Evolutionary conservation across 176 grass and related monocot genomes (phyloP), one percentile per base, ranked within the genome.

Genomic region (Typha latifolia): DNA sequence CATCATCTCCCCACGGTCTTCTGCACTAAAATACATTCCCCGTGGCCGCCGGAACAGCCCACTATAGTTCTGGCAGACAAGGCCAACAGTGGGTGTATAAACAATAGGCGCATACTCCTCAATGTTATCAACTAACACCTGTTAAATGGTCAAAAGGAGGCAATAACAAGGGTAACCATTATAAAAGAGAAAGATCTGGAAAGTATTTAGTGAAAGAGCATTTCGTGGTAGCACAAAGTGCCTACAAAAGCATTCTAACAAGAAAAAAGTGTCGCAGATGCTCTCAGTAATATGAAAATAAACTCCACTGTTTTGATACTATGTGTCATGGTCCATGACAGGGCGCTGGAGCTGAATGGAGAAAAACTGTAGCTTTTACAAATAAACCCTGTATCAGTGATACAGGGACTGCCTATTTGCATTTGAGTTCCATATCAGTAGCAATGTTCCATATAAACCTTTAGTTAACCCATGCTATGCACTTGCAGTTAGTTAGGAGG

Each of bases 1-100:
- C 94, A 97, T 97, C 94, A 97, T 97, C 69, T 90, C 89, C 22
- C 86, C 94, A 69, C 79, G 85, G 79, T 97, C 86, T 75, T 77
- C 83, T 68, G 89, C 83, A 78, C 83, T 90, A 81, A 97, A 97
- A 67, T 92, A 97, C 94, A 97, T 97, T 66, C 89, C 94, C 23
- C 94, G 70, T 66, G 94, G 94, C 47, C 94, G 77, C 76, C 89
- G 80, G 72, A 80, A 97, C 68, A 97, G 70, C 29, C 94, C 94
- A 89, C 94, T 90, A 76, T 97, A 97, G 71, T 97, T 97, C 87
- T 97, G 94, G 66, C 94, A 97, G 75, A 93, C 94, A 47, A 84
- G 83, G 27, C 94, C 94, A 76, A 97, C 89, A 27, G 85, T 97
- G 23, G 89, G 89, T 74, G 94, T 97, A 67, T 97, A 97, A 19